A percentile compares a stretch with the other conserved stretches of the same genome.
Evolutionary conservation across 1,139 yeast species (phyloP).

Genomic region (Wickerhamiella infanticola): DNA sequence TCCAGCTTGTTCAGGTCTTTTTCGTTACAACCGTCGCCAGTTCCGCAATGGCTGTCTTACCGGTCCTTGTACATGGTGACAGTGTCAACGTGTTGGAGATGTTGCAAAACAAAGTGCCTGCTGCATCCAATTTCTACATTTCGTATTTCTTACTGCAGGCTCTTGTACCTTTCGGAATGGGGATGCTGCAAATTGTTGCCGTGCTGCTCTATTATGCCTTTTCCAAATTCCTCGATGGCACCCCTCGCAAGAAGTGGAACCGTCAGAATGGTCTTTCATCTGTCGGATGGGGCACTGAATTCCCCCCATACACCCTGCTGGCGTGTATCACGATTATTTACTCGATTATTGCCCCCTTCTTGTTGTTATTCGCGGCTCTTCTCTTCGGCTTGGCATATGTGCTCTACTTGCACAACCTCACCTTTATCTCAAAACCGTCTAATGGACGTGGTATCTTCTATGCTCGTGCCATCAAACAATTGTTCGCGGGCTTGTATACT

Average conservation of each 20-base stretch:
- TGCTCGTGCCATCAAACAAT: slow-evolving; percentile 77
- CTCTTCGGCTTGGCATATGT: slow-evolving; percentile 60
- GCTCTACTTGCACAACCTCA: slow-evolving; percentile 66
- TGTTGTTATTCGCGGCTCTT: slow-evolving; percentile 51
- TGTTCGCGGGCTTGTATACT: slow-evolving; percentile 73
- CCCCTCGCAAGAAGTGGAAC: slow-evolving; percentile 77
- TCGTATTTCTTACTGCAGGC: slow-evolving; percentile 61
- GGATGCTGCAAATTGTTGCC: slow-evolving; percentile 61
- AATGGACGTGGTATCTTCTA: slow-evolving; percentile 77
- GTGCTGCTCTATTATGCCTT: slow-evolving; percentile 55
- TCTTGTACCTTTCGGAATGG: slow-evolving; percentile 63
- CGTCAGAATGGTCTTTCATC: slow-evolving; percentile 50
- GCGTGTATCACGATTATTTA: slow-evolving; percentile 68
- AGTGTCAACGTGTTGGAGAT: slow-evolving; percentile 44
- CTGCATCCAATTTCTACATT: slow-evolving; percentile 71
- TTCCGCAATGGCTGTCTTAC: slow-evolving; percentile 63
- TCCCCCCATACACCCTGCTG: slow-evolving; percentile 72
- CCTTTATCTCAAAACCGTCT: slow-evolving; percentile 43
- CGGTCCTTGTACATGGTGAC: slow-evolving; percentile 50
- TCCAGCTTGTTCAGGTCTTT: slow-evolving; percentile 73
- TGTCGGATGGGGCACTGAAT: slow-evolving; percentile 75
- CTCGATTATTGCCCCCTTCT: slow-evolving; percentile 66
- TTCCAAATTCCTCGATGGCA: slow-evolving; percentile 54
- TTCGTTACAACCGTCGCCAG: slow-evolving; percentile 70
- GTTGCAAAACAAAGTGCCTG: slow-evolving; percentile 65